Base-by-base conservation (phyloP, 768 basidiomycete species). In the Mycena pura region DNA sequence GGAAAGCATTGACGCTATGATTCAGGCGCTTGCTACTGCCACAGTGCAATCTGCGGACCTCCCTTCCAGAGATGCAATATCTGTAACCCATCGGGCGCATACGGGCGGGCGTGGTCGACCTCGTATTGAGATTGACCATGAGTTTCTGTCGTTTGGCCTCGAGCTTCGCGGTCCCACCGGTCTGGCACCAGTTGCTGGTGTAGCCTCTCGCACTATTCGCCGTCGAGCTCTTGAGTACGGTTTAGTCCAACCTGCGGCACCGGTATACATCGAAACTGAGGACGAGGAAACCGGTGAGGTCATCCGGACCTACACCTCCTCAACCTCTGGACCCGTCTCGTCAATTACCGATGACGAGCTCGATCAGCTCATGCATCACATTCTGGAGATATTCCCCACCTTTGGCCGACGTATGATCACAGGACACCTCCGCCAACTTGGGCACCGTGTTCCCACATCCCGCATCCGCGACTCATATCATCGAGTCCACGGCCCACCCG, bases 321-420 rank as follows among this genome's bases (percentile, higher is more conserved):
- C 56, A 3, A 67, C 70, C 2, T 50, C 59, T 2, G 57, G 32
- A 1, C 62, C 67, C 6, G 64, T 64, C 17, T 73, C 73, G 14
- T 24, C 45, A 24, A 36, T 74, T 11, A 19, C 65, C 2, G 62
- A 73, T 27, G 31, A 62, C 0, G 65, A 70, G 7, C 63, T 74
- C 0, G 72, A 74, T 49, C 38, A 40, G 70, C 68, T 78, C 13
- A 64, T 81, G 6, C 68, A 69, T 3, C 76, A 73, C 6, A 63
- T 82, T 2, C 69, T 79, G 8, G 41, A 70, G 9, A 54, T 82
- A 0, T 82, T 83, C 62, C 32, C 64, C 1, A 57, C 64, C n/a
- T 60, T 66, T 24, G 32, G 57, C 10, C 54, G 43, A 0, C 72
- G 72, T 62, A 77, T 78, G 17, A 53, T 73, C 11, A 75, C 77